phyloP scores from a whole-genome alignment of 352 stramenopile genomes.

The Pythium rhizo-oryzae region DNA sequence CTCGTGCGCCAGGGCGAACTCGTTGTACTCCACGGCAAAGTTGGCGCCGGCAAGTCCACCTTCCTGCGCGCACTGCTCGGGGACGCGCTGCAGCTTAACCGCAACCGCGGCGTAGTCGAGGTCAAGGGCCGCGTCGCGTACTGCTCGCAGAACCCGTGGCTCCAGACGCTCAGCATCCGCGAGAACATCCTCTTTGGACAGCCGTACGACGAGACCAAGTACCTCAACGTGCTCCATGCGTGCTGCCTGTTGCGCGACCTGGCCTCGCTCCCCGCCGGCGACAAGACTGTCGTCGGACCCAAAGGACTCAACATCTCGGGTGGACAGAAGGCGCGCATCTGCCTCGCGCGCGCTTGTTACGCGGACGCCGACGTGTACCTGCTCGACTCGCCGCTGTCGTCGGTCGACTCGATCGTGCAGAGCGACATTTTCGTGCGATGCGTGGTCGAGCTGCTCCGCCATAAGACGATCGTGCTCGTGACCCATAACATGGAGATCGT shows the following conservation, averaged over 20 bases:
- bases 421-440: conserved; percentile 76
- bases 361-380: conserved; percentile 62
- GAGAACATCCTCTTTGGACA: conserved; percentile 93
- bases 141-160: conserved; percentile 84
- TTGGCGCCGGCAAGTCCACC: conserved; percentile 38
- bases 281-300: conserved; percentile 93
- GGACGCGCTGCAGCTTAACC: conserved; percentile 23
- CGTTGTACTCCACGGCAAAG: conserved; percentile 35
- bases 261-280: conserved; percentile 66
- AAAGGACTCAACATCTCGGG: conserved; percentile 93
- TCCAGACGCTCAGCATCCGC: conserved; percentile 91
- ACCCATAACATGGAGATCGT: conserved; percentile 78
- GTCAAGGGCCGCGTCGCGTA: conserved; percentile 45
- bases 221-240: conserved; percentile 45
- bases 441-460: conserved; percentile 23
- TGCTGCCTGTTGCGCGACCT: conserved; percentile 88
- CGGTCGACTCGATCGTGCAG: conserved; percentile 93
- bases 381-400: conserved; percentile 88
- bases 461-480: conserved; percentile 79
- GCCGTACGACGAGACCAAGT: conserved; percentile 37
- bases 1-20: conserved; percentile 31
- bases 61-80: conserved; percentile 33
- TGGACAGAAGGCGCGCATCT: conserved; percentile 83
- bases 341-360: conserved; percentile 57
- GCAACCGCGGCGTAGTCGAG: conserved; percentile 22